Evolutionary conservation across 495 filamentous ascomycete genomes (phyloP), one percentile per base, ranked within the genome.

Genomic region (Penicillium odoratum): DNA sequence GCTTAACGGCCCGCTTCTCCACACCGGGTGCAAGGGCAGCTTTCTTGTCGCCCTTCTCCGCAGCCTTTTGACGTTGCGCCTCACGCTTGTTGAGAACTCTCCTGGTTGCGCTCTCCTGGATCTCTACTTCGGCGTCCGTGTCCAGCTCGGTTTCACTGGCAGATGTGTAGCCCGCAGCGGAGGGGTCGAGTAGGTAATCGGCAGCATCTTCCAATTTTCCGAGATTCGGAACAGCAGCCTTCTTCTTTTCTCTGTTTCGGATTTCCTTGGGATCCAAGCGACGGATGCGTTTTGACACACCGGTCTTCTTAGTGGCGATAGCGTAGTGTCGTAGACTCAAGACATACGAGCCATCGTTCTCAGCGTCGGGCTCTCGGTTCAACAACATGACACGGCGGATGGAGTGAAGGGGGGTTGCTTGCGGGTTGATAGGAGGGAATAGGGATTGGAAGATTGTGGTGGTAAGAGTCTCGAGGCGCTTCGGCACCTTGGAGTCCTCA

Each of bases 401-500:
- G 11, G 91, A 91, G 42, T 88, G 84, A 33, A 98, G 80, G 7
- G 95, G 92, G 2, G 90, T 95, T 25, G 82, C 84, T 69, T 96
- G 91, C 0, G 94, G 95, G 63, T 93, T 92, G 73, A 99, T 97
- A 3, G 92, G 91, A 18, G 94, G 93, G 68, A 99, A 98, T 36
- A 99, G 84, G 3, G 90, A 95, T 71, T 97, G 94, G 76, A 98
- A 99, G 62, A 97, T 85, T 38, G 92, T 92, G 7, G 92, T 98
- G 3, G 90, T 85, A n/a, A 99, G 87, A 25, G 85, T 84, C 73
- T 99, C 95, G 65, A 98, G 89, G 57, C 96, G 92, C 63, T 90
- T 92, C 25, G 82, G 85, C 16, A 86, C 79, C 48, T 88, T 85
- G n/a, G 86, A 78, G 40, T 83, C 77, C 49, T 77, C 70, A 36